A percentile compares a stretch with the other conserved stretches of the same genome.
Evolutionary conservation across 169 alveolate species (phyloP).

Genomic region (Plasmodium yoelii): DNA sequence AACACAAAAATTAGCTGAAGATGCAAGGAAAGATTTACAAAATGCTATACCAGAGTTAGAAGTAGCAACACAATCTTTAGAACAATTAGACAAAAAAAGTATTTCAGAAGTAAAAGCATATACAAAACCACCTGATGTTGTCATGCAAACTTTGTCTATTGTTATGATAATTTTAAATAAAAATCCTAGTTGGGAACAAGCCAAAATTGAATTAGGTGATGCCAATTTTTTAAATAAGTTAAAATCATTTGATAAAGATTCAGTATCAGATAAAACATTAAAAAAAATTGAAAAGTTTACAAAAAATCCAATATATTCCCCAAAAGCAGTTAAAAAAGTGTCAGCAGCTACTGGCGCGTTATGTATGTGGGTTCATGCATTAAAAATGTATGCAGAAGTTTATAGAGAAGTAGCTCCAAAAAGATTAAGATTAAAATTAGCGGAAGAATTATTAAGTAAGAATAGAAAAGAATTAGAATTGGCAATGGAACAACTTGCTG

Average conservation of each 20-base stretch:
- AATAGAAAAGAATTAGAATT: slow-evolving; percentile 90
- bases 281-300: slow-evolving; percentile 91
- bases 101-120: slow-evolving; percentile 94
- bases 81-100: slow-evolving; percentile 94
- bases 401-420: slow-evolving; percentile 98
- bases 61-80: slow-evolving; percentile 96
- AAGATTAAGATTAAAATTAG: slow-evolving; percentile 90
- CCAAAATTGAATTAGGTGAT: slow-evolving; percentile 94
- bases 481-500: slow-evolving; percentile 83
- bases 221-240: slow-evolving; percentile 92
- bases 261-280: slow-evolving; percentile 89
- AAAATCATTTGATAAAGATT: slow-evolving; percentile 93
- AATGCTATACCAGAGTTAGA: slow-evolving; percentile 97
- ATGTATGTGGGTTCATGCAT: slow-evolving; percentile 96
- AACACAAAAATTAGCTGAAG: slow-evolving; percentile 94
- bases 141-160: slow-evolving; percentile 93
- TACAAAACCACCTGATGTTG: slow-evolving; percentile 93
- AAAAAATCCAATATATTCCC: slow-evolving; percentile 91
- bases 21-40: slow-evolving; percentile 95
- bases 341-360: slow-evolving; percentile 95
- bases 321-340: slow-evolving; percentile 90
- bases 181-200: slow-evolving; percentile 94
- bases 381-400: slow-evolving; percentile 96
- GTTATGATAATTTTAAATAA: slow-evolving; percentile 94
- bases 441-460: slow-evolving; percentile 91